Base-by-base conservation (phyloP, 1,284 basidiomycete species). In the Ceratobasidium sp. region DNA sequence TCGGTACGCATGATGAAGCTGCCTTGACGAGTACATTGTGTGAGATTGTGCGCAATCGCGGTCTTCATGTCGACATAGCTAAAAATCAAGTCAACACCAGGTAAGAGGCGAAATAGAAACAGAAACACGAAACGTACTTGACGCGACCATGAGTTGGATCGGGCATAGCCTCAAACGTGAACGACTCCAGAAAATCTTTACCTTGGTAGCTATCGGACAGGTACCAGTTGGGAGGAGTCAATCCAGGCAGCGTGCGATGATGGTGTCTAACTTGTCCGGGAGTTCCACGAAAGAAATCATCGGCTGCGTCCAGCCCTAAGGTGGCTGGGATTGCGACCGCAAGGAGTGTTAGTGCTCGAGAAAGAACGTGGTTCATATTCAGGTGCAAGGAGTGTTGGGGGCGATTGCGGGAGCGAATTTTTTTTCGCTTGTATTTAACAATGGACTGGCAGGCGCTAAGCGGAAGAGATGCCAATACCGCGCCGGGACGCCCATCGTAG, bases 111-210 rank as follows among this genome's bases (percentile, higher is more conserved):
- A 33, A 28, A 54, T 23, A 12, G 50, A 23, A n/a, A 15, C 38
- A 17, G 54, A 7, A 12, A 28, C 17, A 42, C 28, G 38, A 33
- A 69, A 84, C 89, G 74, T 83, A 93, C 91, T 92, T 86, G 71
- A 92, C 91, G 79, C 90, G 86, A 28, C 91, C 91, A 80, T 89
- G 85, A 6, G 91, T 91, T 1, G 91, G 91, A 81, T 92, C 91
- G 3, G 86, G 59, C 66, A 90, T 88, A 28, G 88, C 86, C 80
- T 89, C 81, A 80, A 87, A 88, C 7, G 84, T 83, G 82, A 91
- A 92, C 1, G 85, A 83, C 28, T 85, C 81, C 78, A 89, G 85
- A 82, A 92, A 91, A 2, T 83, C 84, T 20, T 82, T 76, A n/a
- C 91, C 90, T 48, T 86, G 83, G 80, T 87, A 86, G 65, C 84